Conservation (phyloP, 164 flowering plant species). For the Saururus chinensis region DNA sequence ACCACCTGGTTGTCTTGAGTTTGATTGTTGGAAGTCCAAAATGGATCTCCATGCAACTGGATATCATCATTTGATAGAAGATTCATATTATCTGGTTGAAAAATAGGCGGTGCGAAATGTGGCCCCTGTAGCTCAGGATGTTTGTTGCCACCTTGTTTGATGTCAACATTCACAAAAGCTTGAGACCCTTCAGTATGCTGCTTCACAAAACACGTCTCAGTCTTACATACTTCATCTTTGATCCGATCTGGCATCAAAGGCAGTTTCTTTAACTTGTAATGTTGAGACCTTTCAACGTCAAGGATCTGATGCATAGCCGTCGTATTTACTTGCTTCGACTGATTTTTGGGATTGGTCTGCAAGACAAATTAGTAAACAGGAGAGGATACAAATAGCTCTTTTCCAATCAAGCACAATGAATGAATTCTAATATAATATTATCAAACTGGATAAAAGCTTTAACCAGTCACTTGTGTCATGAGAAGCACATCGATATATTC, state of each 20-base stretch:
- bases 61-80: neutral
- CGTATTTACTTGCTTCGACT: neutral
- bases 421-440: too few species aligned
- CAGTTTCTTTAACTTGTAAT: neutral
- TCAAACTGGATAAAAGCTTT: too few species aligned
- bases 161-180: neutral
- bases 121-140: neutral
- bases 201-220: neutral
- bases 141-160: too few species aligned
- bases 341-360: too few species aligned
- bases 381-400: too few species aligned
- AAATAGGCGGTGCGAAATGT: neutral
- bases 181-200: neutral
- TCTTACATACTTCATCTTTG: too few species aligned
- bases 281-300: neutral
- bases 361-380: too few species aligned
- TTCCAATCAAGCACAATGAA: too few species aligned
- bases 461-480: too few species aligned
- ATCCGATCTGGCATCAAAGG: neutral
- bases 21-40: neutral
- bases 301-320: neutral
- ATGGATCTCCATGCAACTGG: neutral
- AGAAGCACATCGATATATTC: too few species aligned
- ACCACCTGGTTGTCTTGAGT: neutral
- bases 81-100: neutral